These are phyloP conservation scores for Tuber melanosporum DNA, from an alignment of 495 filamentous ascomycete species.

Conservation along the genomic window DNA sequence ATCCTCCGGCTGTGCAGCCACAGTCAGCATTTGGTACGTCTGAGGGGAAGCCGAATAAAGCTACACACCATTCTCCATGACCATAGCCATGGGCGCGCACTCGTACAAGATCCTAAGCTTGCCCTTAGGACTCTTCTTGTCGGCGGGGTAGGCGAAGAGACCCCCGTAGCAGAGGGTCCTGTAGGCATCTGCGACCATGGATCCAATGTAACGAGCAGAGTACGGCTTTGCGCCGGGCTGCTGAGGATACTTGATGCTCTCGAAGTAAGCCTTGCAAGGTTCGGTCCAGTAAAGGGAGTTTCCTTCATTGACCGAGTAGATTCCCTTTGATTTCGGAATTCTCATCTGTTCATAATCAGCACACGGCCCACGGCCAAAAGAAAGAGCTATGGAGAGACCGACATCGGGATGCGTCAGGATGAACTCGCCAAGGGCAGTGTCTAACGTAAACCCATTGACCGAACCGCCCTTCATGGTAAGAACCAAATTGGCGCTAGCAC, in stretches of 20 bases:
- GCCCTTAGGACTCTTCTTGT: constrained; percentile 96
- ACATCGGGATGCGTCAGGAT: constrained; percentile 88
- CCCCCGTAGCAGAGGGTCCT: constrained; percentile 91
- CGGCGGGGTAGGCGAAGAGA: constrained; percentile 93
- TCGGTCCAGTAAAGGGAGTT: constrained; percentile 96
- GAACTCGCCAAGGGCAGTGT: constrained; percentile 94
- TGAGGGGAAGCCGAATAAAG: not conserved
- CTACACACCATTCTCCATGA: constrained; percentile 88
- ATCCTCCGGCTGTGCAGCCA: constrained; percentile 62
- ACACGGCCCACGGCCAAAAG: not conserved
- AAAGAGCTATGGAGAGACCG: not conserved
- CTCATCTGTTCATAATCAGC: constrained; percentile 53
- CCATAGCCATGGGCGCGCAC: constrained; percentile 98
- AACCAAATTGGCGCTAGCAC: constrained; percentile 89
- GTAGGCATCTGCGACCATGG: constrained; percentile 98
- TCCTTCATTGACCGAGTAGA: constrained; percentile 98
- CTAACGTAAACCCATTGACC: constrained; percentile 96
- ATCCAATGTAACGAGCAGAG: constrained; percentile 87
- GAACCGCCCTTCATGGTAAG: constrained; percentile 90
- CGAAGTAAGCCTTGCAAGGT: constrained; percentile 76
- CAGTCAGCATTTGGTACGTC: constrained; percentile 18
- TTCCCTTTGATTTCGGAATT: constrained; percentile 69
- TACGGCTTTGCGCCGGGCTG: constrained; percentile 78
- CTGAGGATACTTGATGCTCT: constrained; percentile 70
- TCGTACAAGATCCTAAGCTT: constrained; percentile 97